Conservation (phyloP, 2,329 filamentous ascomycete species). For the Nigrograna mackinnonii region DNA sequence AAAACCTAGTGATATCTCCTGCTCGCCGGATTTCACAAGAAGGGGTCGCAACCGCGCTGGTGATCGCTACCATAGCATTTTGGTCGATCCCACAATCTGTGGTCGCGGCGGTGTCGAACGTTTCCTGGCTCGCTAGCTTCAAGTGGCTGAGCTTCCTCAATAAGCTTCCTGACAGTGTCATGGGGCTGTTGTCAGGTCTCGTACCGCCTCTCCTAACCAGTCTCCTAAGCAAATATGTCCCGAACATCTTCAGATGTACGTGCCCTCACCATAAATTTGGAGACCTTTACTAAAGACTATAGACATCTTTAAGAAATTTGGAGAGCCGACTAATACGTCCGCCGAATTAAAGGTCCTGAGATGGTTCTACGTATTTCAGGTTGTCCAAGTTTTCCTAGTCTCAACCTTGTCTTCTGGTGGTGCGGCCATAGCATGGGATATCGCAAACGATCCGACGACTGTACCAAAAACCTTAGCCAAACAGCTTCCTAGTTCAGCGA, state of each 20-base stretch:
- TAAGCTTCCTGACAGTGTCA: constrained; percentile 68
- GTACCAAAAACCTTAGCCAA: constrained; percentile 69
- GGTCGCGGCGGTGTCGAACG: constrained; percentile 85
- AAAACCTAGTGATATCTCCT: constrained; percentile 75
- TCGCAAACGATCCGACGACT: constrained; percentile 64
- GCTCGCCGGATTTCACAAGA: constrained; percentile 83
- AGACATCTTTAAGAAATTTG: constrained; percentile 78
- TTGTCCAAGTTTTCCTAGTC: constrained; percentile 90
- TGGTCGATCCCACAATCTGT: constrained; percentile 79
- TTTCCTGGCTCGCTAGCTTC: constrained; percentile 68
- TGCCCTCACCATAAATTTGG: constrained; percentile 12
- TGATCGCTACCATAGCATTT: constrained; percentile 81
- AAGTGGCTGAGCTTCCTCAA: constrained; percentile 75
- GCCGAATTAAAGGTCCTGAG: constrained; percentile 91
- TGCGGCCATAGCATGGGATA: constrained; percentile 66
- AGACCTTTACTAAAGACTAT: constrained; percentile 5
- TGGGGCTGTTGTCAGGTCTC: constrained; percentile 83
- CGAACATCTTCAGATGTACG: constrained; percentile 77
- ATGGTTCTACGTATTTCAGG: constrained; percentile 87
- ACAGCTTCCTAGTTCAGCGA: constrained; percentile 81
- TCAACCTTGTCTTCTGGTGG: constrained; percentile 83
- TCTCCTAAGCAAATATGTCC: constrained; percentile 84
- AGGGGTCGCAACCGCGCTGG: constrained; percentile 72
- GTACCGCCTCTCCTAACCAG: constrained; percentile 79
- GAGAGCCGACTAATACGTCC: constrained; percentile 76